These are phyloP conservation scores for Typha latifolia DNA, from an alignment of 176 grass and related monocot genomes.

Conservation along the genomic window DNA sequence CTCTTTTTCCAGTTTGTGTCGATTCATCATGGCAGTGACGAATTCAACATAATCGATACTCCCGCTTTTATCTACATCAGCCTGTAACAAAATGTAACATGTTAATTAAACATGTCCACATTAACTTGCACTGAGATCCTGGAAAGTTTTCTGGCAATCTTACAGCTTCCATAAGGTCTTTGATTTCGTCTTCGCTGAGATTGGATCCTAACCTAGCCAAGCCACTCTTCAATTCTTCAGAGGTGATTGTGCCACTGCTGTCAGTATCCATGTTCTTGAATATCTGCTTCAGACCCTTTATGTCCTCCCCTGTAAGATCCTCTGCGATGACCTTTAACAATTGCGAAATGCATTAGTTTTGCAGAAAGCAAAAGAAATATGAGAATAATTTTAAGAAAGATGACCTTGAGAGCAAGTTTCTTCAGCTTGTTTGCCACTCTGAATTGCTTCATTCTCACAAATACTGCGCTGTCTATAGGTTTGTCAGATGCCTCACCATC, in stretches of 20 bases:
- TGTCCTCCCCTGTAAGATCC: constrained; percentile 22
- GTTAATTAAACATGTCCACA: constrained; percentile 3
- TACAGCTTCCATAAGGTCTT: constrained; percentile 63
- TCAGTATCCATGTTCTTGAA: constrained; percentile 27
- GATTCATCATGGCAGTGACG: constrained; percentile 66
- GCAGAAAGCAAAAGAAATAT: neutral
- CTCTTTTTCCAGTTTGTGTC: constrained; percentile 71
- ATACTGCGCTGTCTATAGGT: constrained; percentile 81
- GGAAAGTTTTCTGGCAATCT: constrained; percentile 18
- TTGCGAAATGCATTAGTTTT: neutral
- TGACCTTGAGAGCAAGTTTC: constrained; percentile 80
- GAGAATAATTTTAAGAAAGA: constrained; percentile 4
- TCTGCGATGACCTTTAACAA: constrained; percentile 28
- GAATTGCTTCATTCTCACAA: constrained; percentile 82
- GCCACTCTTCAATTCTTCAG: constrained; percentile 21
- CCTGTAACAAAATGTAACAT: constrained; percentile 27
- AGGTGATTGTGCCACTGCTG: constrained; percentile 25
- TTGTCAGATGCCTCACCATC: constrained; percentile 58
- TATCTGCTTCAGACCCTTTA: constrained; percentile 32
- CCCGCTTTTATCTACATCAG: constrained; percentile 75
- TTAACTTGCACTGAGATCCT: constrained; percentile 6
- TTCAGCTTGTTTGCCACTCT: constrained; percentile 86
- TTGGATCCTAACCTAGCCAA: constrained; percentile 21
- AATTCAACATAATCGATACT: constrained; percentile 79
- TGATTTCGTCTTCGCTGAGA: constrained; percentile 21